phyloP scores from a whole-genome alignment of 176 grass and related monocot genomes.

The Oryza meridionalis region DNA sequence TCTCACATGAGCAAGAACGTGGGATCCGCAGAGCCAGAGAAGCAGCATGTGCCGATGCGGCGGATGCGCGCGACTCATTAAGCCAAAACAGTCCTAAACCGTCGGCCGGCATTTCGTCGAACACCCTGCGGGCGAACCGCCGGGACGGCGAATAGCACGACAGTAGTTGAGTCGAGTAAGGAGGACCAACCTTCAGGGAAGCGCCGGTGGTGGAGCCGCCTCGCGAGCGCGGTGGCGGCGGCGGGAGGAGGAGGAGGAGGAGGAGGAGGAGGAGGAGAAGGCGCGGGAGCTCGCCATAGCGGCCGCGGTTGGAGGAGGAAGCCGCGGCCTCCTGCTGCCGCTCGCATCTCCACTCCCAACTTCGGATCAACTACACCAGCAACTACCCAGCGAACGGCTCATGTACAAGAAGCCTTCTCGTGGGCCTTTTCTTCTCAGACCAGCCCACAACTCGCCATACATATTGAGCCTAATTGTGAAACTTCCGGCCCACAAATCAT shows the following conservation, averaged over 20 bases:
- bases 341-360: conserved; percentile 32
- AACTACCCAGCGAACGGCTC: neutral
- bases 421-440: neutral
- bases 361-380: neutral
- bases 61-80: too few species aligned
- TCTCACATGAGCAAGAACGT: neutral
- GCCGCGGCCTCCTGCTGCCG: conserved; percentile 40
- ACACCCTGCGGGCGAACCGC: neutral
- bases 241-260: neutral
- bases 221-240: neutral
- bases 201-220: neutral
- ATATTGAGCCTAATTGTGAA: too few species aligned
- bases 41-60: neutral
- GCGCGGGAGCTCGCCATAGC: neutral
- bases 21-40: neutral
- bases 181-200: conserved; percentile 27
- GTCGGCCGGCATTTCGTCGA: neutral
- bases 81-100: neutral
- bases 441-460: too few species aligned
- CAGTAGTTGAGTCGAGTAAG: too few species aligned
- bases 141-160: too few species aligned
- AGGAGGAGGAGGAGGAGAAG: neutral
- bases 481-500: too few species aligned
- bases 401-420: neutral
- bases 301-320: conserved; percentile 34